These are phyloP conservation scores for Rubroboletus pulcherrimus DNA, from an alignment of 768 basidiomycete genomes.

Conservation along the genomic window DNA sequence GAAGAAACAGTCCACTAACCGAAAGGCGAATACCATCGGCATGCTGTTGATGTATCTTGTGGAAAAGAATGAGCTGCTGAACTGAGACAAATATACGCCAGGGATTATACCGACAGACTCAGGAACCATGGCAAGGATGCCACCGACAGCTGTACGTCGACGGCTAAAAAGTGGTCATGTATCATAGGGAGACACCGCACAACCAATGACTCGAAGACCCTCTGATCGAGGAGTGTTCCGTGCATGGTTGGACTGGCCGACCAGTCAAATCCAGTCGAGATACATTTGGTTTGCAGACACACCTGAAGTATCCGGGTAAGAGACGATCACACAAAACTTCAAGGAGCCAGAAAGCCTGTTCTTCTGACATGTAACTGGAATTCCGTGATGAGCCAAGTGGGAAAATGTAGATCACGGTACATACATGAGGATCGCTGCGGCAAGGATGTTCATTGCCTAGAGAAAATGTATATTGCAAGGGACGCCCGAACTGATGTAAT, in stretches of 20 bases:
- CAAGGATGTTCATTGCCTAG: conserved; percentile 96
- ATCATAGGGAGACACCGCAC: conserved; percentile 87
- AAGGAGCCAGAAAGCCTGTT: conserved; percentile 96
- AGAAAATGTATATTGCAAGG: neutral
- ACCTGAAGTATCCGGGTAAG: conserved; percentile 97
- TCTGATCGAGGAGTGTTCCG: conserved; percentile 96
- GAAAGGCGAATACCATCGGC: conserved; percentile 97
- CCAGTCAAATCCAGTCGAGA: conserved; percentile 3
- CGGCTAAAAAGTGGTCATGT: conserved; percentile 83
- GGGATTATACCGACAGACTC: conserved; percentile 67
- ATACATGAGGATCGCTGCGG: conserved; percentile 91
- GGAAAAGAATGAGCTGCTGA: conserved; percentile 1
- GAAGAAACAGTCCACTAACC: conserved; percentile 96
- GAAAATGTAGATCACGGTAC: conserved; percentile 18
- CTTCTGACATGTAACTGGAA: conserved; percentile 94
- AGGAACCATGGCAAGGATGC: conserved; percentile 98
- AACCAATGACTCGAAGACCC: conserved; percentile 95
- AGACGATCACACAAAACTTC: conserved; percentile 93
- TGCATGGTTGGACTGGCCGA: conserved; percentile 87
- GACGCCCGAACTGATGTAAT: neutral
- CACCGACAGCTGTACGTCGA: conserved; percentile 95
- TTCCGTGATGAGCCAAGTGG: conserved; percentile 5
- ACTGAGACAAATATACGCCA: neutral
- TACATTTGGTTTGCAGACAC: conserved; percentile 16
- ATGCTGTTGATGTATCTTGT: conserved; percentile 84